Conservation (phyloP, 495 filamentous ascomycete species). For the Immersiella caudata region DNA sequence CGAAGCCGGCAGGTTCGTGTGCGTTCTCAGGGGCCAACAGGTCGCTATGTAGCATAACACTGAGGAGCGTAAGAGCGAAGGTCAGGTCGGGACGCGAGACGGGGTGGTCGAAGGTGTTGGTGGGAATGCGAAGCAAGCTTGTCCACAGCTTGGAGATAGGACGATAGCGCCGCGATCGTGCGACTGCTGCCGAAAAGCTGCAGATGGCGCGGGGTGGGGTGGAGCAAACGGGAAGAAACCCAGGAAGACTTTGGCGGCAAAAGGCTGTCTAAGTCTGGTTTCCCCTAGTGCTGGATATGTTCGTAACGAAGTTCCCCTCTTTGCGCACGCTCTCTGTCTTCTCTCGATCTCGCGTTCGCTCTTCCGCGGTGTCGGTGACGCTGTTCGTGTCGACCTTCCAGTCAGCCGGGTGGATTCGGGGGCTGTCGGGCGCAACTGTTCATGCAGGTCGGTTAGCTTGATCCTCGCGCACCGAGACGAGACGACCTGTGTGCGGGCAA, state of each 20-base stretch:
- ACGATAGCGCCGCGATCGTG: conserved; percentile 7
- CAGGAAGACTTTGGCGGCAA: neutral
- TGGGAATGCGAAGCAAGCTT: conserved; percentile 2
- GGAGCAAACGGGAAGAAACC: neutral
- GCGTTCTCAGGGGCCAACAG: neutral
- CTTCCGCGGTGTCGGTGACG: neutral
- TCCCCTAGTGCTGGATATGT: neutral
- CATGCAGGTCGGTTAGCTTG: conserved; percentile 32
- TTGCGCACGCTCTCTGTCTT: neutral
- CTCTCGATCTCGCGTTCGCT: conserved; percentile 1
- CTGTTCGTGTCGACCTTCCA: conserved; percentile 11
- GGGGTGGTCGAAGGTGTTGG: neutral
- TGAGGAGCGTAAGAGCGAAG: neutral
- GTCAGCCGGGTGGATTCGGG: conserved; percentile 18
- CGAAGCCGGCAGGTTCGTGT: neutral
- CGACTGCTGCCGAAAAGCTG: conserved; percentile 13
- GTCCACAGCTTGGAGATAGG: conserved; percentile 2
- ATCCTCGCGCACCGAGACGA: conserved; percentile 24
- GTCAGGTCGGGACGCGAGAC: neutral
- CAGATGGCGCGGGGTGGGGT: neutral
- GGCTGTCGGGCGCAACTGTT: conserved; percentile 28
- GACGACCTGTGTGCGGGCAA: conserved; percentile 19
- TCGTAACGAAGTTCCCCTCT: neutral
- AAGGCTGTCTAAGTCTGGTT: neutral
- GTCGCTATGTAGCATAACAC: conserved; percentile 12